phyloP scores from a whole-genome alignment of 176 grass and related monocot genomes.

The Eleusine coracana region DNA sequence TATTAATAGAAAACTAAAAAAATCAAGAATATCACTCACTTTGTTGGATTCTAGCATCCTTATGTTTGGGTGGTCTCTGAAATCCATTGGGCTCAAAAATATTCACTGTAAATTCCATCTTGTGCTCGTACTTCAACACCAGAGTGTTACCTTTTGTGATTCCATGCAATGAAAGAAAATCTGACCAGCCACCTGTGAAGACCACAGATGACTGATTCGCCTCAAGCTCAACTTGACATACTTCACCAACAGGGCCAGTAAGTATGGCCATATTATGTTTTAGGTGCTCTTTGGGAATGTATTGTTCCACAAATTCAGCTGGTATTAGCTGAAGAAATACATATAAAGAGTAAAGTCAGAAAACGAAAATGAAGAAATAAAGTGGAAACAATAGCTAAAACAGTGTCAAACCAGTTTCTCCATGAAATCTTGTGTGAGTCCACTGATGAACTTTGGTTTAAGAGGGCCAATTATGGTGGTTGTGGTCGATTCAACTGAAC shows the following conservation, averaged over 20 bases:
- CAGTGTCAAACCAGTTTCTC: slow-evolving; percentile 18
- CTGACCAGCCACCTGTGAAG: slow-evolving; percentile 11
- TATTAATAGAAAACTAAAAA: no score
- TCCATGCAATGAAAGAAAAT: neutral
- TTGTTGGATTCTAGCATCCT: neutral
- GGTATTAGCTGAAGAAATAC: slow-evolving; percentile 8
- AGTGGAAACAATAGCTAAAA: neutral
- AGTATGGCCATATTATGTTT: neutral
- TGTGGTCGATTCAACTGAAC: neutral
- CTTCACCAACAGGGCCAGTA: neutral
- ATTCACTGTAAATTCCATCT: slow-evolving; percentile 1
- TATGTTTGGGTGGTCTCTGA: neutral
- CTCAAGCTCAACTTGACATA: neutral
- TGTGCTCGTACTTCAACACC: slow-evolving; percentile 7
- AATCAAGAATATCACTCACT: neutral
- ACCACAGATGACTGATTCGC: neutral
- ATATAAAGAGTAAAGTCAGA: neutral
- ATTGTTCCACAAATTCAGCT: neutral
- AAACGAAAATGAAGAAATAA: neutral
- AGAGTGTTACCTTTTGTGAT: neutral
- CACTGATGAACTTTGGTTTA: slow-evolving; percentile 14
- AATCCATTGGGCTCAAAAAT: neutral
- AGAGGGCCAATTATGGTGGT: no score
- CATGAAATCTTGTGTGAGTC: neutral
- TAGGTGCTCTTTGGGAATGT: neutral